A percentile compares a stretch with the other conserved stretches of the same genome.
Evolutionary conservation across 202 grass and related monocot genomes (phyloP).

Genomic region (Bolboschoenoplectus hybrid): DNA sequence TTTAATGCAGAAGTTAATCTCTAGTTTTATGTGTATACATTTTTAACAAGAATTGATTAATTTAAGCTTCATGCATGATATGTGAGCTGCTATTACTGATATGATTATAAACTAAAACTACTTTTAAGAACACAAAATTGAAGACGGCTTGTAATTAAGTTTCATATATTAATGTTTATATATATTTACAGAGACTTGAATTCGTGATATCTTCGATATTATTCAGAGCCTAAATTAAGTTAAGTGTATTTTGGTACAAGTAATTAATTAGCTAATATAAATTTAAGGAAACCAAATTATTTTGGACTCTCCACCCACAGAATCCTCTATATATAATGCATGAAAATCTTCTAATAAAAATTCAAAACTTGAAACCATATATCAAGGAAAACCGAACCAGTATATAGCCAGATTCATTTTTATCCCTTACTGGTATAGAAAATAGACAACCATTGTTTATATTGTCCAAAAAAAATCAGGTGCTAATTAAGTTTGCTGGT

Average conservation of each 20-base stretch:
- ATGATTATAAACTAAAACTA: too few relatives aligned
- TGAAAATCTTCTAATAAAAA: neutral
- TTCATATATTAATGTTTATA: too few relatives aligned
- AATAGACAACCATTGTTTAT: neutral
- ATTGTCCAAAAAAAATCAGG: neutral
- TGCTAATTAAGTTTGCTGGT: neutral
- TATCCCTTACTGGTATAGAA: neutral
- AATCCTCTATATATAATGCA: neutral
- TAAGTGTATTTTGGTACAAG: too few relatives aligned
- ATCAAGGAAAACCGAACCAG: neutral
- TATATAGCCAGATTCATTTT: neutral
- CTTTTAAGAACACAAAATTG: too few relatives aligned
- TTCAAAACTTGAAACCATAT: neutral
- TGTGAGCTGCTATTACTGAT: too few relatives aligned
- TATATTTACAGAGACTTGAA: too few relatives aligned
- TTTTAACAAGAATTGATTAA: neutral
- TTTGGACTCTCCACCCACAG: too few relatives aligned
- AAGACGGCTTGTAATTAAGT: too few relatives aligned
- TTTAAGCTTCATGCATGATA: neutral
- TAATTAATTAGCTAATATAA: too few relatives aligned
- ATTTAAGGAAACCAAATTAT: neutral
- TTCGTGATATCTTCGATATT: too few relatives aligned
- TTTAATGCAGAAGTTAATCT: neutral
- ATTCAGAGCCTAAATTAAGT: too few relatives aligned
- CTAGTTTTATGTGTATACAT: neutral